Evolutionary conservation across 2,329 filamentous ascomycete genomes (phyloP).

Genomic region (Exophiala oligosperma): DNA sequence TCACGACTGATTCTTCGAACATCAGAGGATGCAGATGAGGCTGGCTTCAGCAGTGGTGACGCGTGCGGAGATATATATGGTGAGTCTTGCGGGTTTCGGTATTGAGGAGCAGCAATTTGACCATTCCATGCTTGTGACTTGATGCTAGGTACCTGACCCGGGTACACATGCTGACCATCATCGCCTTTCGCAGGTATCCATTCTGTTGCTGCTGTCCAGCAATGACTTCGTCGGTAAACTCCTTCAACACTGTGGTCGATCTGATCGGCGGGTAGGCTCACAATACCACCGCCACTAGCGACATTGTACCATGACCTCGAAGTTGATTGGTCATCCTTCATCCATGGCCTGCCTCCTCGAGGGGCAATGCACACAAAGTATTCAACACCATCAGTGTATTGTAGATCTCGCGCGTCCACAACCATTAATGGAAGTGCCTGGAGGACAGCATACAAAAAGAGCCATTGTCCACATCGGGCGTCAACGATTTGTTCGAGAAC

Average conservation of each 20-base stretch:
- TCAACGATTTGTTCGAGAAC: conserved; percentile 47
- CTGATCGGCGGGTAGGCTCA: conserved; percentile 62
- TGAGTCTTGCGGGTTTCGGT: conserved; percentile 25
- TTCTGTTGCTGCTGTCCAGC: conserved; percentile 64
- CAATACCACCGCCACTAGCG: conserved; percentile 64
- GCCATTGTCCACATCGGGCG: conserved; percentile 52
- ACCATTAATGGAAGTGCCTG: conserved; percentile 51
- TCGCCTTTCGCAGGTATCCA: conserved; percentile 52
- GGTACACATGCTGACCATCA: conserved; percentile 19
- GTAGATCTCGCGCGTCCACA: conserved; percentile 49
- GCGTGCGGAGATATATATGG: conserved; percentile 31
- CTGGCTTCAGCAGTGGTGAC: conserved; percentile 36
- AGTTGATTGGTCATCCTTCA: conserved; percentile 44
- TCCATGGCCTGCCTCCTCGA: conserved; percentile 51
- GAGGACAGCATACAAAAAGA: conserved; percentile 52
- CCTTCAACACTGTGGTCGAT: conserved; percentile 68
- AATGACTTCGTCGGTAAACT: conserved; percentile 68
- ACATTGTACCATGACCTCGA: conserved; percentile 51
- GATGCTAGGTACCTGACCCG: conserved; percentile 4
- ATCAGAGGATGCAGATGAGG: conserved; percentile 35
- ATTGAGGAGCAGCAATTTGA: conserved; percentile 8
- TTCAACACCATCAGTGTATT: conserved; percentile 47
- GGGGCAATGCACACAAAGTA: conserved; percentile 53
- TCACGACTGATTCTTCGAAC: conserved; percentile 35
- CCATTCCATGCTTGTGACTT: conserved; percentile 8